These are phyloP conservation scores for Annona squamosa DNA, from an alignment of 164 flowering plant species.

Conservation along the genomic window DNA sequence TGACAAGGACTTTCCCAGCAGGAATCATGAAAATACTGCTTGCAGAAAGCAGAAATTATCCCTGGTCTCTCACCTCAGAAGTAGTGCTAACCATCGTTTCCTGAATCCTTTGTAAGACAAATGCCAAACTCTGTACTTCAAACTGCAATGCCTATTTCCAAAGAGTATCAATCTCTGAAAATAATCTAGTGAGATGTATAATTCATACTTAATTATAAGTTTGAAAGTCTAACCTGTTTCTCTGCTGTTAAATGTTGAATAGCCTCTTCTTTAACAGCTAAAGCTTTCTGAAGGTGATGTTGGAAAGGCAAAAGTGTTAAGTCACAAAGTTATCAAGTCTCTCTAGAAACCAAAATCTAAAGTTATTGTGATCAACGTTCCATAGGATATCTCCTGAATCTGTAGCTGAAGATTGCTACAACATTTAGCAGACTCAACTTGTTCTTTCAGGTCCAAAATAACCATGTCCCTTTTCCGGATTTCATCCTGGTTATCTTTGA, in stretches of 20 bases:
- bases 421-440: slow-evolving; percentile 38
- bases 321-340: neutral
- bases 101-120: slow-evolving; percentile 37
- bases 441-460: slow-evolving; percentile 40
- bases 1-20: no score
- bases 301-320: slow-evolving; percentile 22
- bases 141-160: slow-evolving; percentile 38
- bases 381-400: slow-evolving; percentile 52
- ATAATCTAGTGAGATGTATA: neutral
- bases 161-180: slow-evolving; percentile 4
- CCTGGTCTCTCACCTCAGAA: slow-evolving; percentile 27
- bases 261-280: slow-evolving; percentile 38
- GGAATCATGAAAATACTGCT: no score
- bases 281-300: slow-evolving; percentile 45
- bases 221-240: slow-evolving; percentile 38
- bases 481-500: slow-evolving; percentile 31
- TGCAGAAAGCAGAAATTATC: neutral
- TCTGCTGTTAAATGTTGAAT: slow-evolving; percentile 44
- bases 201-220: neutral
- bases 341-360: neutral
- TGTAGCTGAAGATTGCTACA: slow-evolving; percentile 21
- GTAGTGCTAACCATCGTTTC: slow-evolving; percentile 28
- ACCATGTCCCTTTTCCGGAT: slow-evolving; percentile 32
- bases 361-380: neutral
- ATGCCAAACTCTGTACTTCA: slow-evolving; percentile 35